A percentile compares a stretch with the other conserved stretches of the same genome.
Evolutionary conservation across 2,329 filamentous ascomycete genomes (phyloP).

Genomic region (Zymoseptoria ardabiliae): DNA sequence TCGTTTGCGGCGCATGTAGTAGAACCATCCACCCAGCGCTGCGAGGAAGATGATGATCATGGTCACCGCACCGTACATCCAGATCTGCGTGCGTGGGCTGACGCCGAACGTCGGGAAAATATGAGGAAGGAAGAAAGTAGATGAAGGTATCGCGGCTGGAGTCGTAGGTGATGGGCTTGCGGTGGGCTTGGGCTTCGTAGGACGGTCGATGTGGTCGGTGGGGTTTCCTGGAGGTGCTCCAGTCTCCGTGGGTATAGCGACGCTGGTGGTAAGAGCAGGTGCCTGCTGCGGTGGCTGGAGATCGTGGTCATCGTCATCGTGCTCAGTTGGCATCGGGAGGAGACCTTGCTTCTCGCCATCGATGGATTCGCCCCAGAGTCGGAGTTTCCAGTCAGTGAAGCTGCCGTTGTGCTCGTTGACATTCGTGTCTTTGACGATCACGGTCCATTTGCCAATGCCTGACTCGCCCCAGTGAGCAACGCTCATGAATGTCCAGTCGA

Average conservation of each 20-base stretch:
- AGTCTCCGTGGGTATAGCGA: conserved; percentile 40
- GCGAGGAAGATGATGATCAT: conserved; percentile 79
- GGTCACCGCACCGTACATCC: conserved; percentile 84
- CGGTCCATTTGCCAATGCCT: conserved; percentile 81
- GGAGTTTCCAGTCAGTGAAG: conserved; percentile 87
- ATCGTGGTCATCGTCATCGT: conserved; percentile 80
- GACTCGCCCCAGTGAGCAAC: conserved; percentile 94
- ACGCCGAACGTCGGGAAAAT: conserved; percentile 87
- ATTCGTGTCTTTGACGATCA: conserved; percentile 77
- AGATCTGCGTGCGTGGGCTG: conserved; percentile 77
- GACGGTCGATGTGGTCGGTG: conserved; percentile 43
- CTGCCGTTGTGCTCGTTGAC: conserved; percentile 69
- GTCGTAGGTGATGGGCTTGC: conserved; percentile 26
- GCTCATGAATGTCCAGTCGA: conserved; percentile 98
- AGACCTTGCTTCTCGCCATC: conserved; percentile 65
- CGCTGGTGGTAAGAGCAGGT: conserved; percentile 53
- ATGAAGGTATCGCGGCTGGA: conserved; percentile 30
- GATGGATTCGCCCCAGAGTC: conserved; percentile 85
- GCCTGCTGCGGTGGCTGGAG: conserved; percentile 47
- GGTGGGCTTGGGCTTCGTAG: conserved; percentile 44
- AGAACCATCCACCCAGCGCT: conserved; percentile 66
- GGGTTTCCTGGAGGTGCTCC: conserved; percentile 39
- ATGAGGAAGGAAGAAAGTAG: conserved; percentile 61
- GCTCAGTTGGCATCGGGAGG: conserved; percentile 72
- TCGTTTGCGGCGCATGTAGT: conserved; percentile 66